A percentile compares a stretch with the other conserved stretches of the same genome.
Conservation (phyloP, 2,329 filamentous ascomycete species). For the Pestalotiopsis sp. region DNA sequence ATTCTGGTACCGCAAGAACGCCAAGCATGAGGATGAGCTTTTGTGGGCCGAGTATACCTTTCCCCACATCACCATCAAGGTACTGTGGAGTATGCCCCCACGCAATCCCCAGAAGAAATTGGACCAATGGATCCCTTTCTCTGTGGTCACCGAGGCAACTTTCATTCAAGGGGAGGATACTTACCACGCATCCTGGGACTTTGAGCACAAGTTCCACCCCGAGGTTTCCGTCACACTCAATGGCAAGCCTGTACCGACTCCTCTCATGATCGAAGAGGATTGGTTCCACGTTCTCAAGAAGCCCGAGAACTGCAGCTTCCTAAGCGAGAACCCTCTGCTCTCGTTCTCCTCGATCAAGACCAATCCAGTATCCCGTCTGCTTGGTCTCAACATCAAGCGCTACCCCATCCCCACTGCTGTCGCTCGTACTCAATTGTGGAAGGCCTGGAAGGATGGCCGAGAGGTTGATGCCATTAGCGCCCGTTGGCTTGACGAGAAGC, state of each 20-base stretch:
- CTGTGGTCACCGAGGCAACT: slow-evolving; percentile 5
- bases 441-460: slow-evolving; percentile 8
- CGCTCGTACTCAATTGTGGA: slow-evolving; percentile 6
- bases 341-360: slow-evolving; percentile 3
- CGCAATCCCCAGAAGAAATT: slow-evolving; percentile 7
- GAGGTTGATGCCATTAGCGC: slow-evolving; percentile 9
- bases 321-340: slow-evolving; percentile 2
- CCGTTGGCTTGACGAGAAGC: slow-evolving; percentile 4
- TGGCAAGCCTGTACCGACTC: neutral
- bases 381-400: slow-evolving; percentile 4
- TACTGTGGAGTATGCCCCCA: slow-evolving; percentile 9
- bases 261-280: slow-evolving; percentile 8
- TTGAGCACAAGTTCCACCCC: slow-evolving; percentile 9
- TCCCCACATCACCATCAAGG: slow-evolving; percentile 10
- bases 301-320: slow-evolving; percentile 12
- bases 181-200: slow-evolving; percentile 6
- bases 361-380: slow-evolving; percentile 1
- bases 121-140: slow-evolving; percentile 9
- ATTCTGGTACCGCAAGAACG: slow-evolving; percentile 1
- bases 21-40: slow-evolving; percentile 10
- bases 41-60: slow-evolving; percentile 11
- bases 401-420: slow-evolving; percentile 6
- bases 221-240: slow-evolving; percentile 8
- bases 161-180: slow-evolving; percentile 4
- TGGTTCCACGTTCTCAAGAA: slow-evolving; percentile 10